phyloP scores from a whole-genome alignment of 768 basidiomycete species.

The Suillus lakei region DNA sequence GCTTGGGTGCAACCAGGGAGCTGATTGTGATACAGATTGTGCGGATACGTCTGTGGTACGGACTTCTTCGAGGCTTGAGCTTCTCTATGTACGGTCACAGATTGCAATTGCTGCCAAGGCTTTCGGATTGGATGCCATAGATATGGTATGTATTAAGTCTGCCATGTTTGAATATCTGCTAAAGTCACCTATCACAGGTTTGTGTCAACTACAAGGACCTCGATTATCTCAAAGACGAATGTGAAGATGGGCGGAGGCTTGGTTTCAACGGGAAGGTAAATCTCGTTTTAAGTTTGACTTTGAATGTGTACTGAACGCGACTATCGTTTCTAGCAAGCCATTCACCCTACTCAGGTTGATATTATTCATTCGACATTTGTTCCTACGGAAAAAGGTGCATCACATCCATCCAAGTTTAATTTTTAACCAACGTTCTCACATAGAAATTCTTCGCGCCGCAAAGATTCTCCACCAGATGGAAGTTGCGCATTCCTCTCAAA shows the following conservation, averaged over 20 bases:
- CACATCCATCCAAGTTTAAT: background rate
- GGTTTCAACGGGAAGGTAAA: constrained; percentile 91
- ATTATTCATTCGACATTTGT: constrained; percentile 80
- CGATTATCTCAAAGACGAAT: constrained; percentile 71
- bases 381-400: constrained; percentile 68
- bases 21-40: constrained; percentile 62
- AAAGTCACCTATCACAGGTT: constrained; percentile 51
- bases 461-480: constrained; percentile 73
- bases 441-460: constrained; percentile 79
- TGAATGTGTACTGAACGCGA: constrained; percentile 4
- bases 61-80: constrained; percentile 71
- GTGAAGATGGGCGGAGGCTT: constrained; percentile 74
- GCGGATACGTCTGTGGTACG: constrained; percentile 86
- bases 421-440: background rate
- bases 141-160: constrained; percentile 65
- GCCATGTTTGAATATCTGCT: background rate
- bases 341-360: constrained; percentile 85
- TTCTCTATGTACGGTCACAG: constrained; percentile 83
- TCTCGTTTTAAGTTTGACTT: constrained; percentile 6
- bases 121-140: constrained; percentile 83
- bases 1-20: constrained; percentile 5
- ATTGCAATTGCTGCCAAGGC: constrained; percentile 85
- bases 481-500: constrained; percentile 51
- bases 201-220: constrained; percentile 86
- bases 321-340: constrained; percentile 75